phyloP scores from a whole-genome alignment of 2,329 filamentous ascomycete species.

The Alternaria sp. region DNA sequence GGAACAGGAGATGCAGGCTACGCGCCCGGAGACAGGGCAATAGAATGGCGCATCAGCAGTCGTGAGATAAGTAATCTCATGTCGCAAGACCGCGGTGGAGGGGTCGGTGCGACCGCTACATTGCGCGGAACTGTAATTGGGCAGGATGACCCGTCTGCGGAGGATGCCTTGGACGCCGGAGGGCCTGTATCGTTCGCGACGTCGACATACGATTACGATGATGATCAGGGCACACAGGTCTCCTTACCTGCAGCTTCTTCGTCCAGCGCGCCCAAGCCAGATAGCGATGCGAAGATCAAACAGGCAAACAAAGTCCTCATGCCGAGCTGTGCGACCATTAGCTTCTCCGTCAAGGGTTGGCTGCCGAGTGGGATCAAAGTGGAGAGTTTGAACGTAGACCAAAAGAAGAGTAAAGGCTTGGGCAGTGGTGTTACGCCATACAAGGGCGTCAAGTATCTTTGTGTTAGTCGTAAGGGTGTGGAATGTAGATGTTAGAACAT shows the following conservation, averaged over 20 bases:
- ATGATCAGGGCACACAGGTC: conserved; percentile 30
- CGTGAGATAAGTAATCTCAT: conserved; percentile 69
- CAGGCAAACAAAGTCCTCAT: conserved; percentile 63
- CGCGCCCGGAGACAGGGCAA: conserved; percentile 70
- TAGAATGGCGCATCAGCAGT: conserved; percentile 83
- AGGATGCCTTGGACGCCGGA: conserved; percentile 43
- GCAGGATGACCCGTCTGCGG: conserved; percentile 50
- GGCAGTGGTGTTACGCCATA: conserved; percentile 91
- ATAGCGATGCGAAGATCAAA: conserved; percentile 60
- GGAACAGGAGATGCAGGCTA: conserved; percentile 85
- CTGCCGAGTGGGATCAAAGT: conserved; percentile 69
- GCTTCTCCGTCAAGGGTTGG: conserved; percentile 66
- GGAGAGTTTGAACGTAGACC: conserved; percentile 66
- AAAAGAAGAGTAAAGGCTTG: conserved; percentile 82
- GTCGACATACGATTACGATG: conserved; percentile 42
- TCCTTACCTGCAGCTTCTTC: neutral
- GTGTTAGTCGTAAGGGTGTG: conserved; percentile 65
- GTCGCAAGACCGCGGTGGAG: conserved; percentile 47
- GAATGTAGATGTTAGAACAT: conserved; percentile 46
- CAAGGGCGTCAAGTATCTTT: conserved; percentile 98
- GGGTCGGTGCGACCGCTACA: conserved; percentile 71
- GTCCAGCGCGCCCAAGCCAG: conserved; percentile 25
- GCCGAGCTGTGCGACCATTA: conserved; percentile 55
- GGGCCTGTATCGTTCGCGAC: conserved; percentile 25
- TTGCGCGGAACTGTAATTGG: conserved; percentile 83